Evolutionary conservation across 371 early-diverging fungal genomes (phyloP).

Genomic region (Syncephalastrum monosporum): DNA sequence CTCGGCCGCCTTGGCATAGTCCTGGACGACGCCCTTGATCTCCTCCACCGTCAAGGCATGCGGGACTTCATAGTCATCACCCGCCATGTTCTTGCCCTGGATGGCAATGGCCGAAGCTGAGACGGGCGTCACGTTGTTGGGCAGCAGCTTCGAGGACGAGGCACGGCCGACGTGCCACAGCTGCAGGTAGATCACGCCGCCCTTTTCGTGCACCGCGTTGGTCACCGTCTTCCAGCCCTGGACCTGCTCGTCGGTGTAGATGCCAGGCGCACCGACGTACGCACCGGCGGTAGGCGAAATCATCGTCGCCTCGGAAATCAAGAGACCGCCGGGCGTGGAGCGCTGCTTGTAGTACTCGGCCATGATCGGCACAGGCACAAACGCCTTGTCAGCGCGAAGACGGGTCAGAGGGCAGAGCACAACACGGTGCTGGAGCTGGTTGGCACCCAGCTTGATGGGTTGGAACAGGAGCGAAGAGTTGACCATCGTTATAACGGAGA

Average conservation of each 20-base stretch:
- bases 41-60: constrained; percentile 27
- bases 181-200: constrained; percentile 58
- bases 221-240: constrained; percentile 59
- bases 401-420: constrained; percentile 58
- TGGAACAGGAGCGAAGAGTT: constrained; percentile 15
- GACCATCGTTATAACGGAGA: background rate
- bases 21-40: constrained; percentile 32
- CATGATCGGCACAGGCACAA: constrained; percentile 39
- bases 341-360: constrained; percentile 61
- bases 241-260: constrained; percentile 52
- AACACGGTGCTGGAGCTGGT: constrained; percentile 46
- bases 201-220: constrained; percentile 57
- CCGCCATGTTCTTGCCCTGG: constrained; percentile 12
- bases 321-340: constrained; percentile 50
- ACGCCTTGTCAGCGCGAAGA: constrained; percentile 30
- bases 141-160: constrained; percentile 1
- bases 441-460: constrained; percentile 32
- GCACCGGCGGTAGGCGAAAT: constrained; percentile 42
- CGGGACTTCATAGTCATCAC: constrained; percentile 14
- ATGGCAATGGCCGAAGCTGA: constrained; percentile 21
- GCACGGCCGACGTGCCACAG: constrained; percentile 22
- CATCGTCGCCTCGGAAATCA: constrained; percentile 61
- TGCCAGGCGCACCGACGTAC: constrained; percentile 40
- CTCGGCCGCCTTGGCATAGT: constrained; percentile 44
- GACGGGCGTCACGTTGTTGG: constrained; percentile 10